Evolutionary conservation across 2,329 filamentous ascomycete species (phyloP).

Genomic region (Colletotrichum sp.): DNA sequence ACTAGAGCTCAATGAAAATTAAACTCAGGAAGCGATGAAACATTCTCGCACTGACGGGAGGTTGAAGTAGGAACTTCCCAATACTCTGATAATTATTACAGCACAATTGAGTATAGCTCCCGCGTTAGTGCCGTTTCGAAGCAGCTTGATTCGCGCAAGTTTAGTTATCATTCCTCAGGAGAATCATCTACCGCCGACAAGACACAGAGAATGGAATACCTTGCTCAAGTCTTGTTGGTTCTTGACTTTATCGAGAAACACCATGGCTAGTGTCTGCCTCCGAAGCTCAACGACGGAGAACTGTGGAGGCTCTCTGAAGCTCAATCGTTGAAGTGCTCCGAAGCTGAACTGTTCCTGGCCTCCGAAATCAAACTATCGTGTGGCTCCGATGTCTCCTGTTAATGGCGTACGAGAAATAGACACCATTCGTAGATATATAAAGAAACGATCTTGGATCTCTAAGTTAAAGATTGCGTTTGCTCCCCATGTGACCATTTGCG

Average conservation of each 20-base stretch:
- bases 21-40: not conserved
- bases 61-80: not conserved
- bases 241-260: not conserved
- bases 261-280: not conserved
- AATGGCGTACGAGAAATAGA: not conserved
- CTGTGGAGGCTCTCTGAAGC: not conserved
- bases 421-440: not conserved
- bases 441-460: not conserved
- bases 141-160: not conserved
- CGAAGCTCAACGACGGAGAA: not conserved
- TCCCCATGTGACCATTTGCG: not conserved
- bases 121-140: not conserved
- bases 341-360: not conserved
- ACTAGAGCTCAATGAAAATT: not conserved
- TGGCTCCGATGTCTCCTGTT: accelerated
- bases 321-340: not conserved
- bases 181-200: accelerated
- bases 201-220: not conserved
- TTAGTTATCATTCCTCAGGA: not conserved
- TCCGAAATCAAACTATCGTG: not conserved
- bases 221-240: accelerated
- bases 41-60: not conserved
- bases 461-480: accelerated
- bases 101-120: not conserved
- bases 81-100: not conserved